phyloP scores from a whole-genome alignment of 768 basidiomycete genomes.

The Pisolithus albus region DNA sequence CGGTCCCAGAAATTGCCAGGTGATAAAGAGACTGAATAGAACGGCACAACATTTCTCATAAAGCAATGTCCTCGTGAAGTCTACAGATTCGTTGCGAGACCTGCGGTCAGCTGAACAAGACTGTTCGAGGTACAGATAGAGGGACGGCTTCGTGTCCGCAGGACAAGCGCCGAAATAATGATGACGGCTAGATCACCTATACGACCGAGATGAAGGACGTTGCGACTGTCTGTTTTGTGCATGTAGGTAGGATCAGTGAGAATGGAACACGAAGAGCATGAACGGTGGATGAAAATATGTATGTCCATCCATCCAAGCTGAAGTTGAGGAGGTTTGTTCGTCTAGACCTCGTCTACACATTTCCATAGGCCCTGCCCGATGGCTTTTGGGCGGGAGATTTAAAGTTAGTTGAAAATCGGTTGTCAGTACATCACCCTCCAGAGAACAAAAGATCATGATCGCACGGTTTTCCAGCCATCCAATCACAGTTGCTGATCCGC shows the following conservation, averaged over 20 bases:
- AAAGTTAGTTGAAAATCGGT: constrained; percentile 44
- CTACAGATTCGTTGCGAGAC: constrained; percentile 46
- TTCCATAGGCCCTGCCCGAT: constrained; percentile 49
- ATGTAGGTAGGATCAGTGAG: not conserved
- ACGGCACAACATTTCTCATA: constrained; percentile 23
- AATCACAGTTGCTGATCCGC: constrained; percentile 47
- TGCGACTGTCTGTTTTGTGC: constrained; percentile 51
- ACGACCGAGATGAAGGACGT: constrained; percentile 65
- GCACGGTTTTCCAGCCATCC: constrained; percentile 74
- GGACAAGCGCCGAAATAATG: constrained; percentile 65
- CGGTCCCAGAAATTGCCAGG: not conserved
- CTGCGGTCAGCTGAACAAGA: constrained; percentile 59
- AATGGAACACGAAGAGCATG: not conserved
- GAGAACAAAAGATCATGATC: not conserved
- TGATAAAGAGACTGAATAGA: too few species aligned
- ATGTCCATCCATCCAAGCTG: constrained; percentile 87
- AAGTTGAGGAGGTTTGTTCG: constrained; percentile 55
- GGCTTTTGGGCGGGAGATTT: constrained; percentile 52
- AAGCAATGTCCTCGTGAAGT: constrained; percentile 30
- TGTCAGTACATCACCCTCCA: not conserved
- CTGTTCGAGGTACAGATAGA: constrained; percentile 73
- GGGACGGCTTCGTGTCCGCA: constrained; percentile 58
- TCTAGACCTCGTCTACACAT: constrained; percentile 58
- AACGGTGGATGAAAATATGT: constrained; percentile 28
- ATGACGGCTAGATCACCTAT: constrained; percentile 85